Conservation (phyloP, 495 filamentous ascomycete species). For the Hypoxylon crocopeplum region DNA sequence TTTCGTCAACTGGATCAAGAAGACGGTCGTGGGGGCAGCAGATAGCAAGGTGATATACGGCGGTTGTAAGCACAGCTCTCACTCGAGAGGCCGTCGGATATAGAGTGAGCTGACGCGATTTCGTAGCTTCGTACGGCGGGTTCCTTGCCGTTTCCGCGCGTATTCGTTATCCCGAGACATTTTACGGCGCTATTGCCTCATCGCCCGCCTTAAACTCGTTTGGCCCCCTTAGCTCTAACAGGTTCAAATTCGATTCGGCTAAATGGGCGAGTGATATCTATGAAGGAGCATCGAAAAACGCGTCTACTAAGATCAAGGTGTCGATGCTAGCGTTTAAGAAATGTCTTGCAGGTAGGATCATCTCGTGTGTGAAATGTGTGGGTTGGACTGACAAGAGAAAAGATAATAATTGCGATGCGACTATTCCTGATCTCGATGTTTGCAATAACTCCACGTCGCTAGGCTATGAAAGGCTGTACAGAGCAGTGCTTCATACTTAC, state of each 20-base stretch:
- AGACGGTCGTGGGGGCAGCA: slow-evolving; percentile 14
- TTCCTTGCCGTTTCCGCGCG: slow-evolving; percentile 35
- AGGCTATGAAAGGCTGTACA: slow-evolving; percentile 24
- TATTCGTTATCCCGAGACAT: slow-evolving; percentile 27
- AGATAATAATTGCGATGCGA: slow-evolving; percentile 19
- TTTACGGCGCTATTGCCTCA: slow-evolving; percentile 29
- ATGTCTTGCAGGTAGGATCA: slow-evolving; percentile 11
- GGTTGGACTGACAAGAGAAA: slow-evolving; percentile 1
- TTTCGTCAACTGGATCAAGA: slow-evolving; percentile 35
- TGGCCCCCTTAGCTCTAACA: slow-evolving; percentile 19
- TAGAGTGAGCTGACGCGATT: background rate
- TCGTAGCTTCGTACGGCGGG: slow-evolving; percentile 33
- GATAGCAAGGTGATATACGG: slow-evolving; percentile 26
- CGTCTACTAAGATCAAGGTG: slow-evolving; percentile 18
- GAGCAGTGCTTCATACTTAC: slow-evolving; percentile 20
- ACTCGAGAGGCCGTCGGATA: too few species aligned
- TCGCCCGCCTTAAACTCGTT: slow-evolving; percentile 29
- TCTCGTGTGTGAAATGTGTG: background rate
- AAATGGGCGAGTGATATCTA: slow-evolving; percentile 29
- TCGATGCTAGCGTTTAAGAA: slow-evolving; percentile 22
- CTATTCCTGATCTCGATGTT: slow-evolving; percentile 17
- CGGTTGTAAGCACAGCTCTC: slow-evolving; percentile 4
- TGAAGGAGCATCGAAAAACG: slow-evolving; percentile 2
- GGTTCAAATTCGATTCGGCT: slow-evolving; percentile 26
- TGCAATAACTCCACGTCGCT: slow-evolving; percentile 16